phyloP scores from a whole-genome alignment of 2,329 filamentous ascomycete species.

The Sclerotinia nivalis region DNA sequence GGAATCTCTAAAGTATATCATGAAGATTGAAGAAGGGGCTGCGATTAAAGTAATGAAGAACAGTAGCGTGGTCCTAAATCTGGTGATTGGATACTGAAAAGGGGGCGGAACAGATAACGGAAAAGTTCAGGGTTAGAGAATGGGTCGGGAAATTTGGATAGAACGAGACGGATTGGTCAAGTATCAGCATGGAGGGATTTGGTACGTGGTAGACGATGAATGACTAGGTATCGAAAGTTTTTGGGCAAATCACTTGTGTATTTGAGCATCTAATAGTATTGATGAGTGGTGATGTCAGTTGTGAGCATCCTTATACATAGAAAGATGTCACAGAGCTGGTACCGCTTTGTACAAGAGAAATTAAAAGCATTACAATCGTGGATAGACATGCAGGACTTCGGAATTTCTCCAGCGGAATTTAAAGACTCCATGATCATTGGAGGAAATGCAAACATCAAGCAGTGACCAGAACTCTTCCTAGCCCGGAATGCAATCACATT shows the following conservation, averaged over 20 bases:
- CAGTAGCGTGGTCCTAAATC: neutral
- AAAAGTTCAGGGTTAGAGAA: slow-evolving; percentile 7
- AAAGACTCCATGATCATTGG: neutral
- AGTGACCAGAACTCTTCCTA: neutral
- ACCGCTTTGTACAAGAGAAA: neutral
- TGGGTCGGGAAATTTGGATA: slow-evolving; percentile 1
- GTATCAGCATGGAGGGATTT: neutral
- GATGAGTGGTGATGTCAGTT: neutral
- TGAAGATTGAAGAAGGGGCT: slow-evolving; percentile 14
- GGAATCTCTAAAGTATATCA: slow-evolving; percentile 3
- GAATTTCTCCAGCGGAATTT: too few relatives aligned
- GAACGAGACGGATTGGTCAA: neutral
- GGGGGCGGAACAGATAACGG: neutral
- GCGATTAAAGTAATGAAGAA: slow-evolving; percentile 2
- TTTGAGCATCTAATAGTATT: neutral
- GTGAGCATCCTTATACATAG: neutral
- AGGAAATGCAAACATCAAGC: neutral
- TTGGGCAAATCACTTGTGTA: neutral
- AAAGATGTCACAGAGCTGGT: neutral
- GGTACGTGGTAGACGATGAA: neutral
- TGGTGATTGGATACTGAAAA: neutral
- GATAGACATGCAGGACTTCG: too few relatives aligned
- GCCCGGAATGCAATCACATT: neutral
- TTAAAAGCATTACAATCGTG: neutral
- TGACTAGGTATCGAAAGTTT: too few relatives aligned